Evolutionary conservation across 108 stramenopile genomes (phyloP).

Genomic region (Stephanodiscus minutulus): DNA sequence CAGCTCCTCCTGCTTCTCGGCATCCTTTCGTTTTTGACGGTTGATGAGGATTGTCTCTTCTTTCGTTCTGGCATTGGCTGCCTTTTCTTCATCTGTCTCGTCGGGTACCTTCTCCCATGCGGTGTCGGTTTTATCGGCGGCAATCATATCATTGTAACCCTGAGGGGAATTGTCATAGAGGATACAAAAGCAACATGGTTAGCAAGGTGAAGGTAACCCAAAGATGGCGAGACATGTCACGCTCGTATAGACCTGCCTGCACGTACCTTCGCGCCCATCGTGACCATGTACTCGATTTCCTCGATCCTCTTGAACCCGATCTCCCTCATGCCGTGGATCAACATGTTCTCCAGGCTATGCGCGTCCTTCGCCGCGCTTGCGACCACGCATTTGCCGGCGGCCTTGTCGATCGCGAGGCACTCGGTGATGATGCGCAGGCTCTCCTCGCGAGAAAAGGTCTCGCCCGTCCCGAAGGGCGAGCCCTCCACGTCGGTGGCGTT

Average conservation of each 20-base stretch:
- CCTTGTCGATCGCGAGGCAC: conserved; percentile 69
- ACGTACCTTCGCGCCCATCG: conserved; percentile 58
- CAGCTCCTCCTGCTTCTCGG: conserved; percentile 54
- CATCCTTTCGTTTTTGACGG: conserved; percentile 25
- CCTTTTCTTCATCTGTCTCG: conserved; percentile 43
- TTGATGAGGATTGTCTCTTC: conserved; percentile 20
- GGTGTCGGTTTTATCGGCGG: conserved; percentile 29
- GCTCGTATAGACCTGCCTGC: not conserved
- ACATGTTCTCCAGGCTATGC: conserved; percentile 57
- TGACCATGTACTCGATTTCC: conserved; percentile 86
- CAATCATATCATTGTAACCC: conserved; percentile 42
- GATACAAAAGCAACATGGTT: not conserved
- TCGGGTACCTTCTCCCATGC: conserved; percentile 45
- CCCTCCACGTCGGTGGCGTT: conserved; percentile 39
- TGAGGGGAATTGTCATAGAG: not conserved
- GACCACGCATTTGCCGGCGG: conserved; percentile 54
- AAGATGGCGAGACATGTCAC: not conserved
- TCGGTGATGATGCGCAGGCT: conserved; percentile 77
- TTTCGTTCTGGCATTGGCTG: conserved; percentile 25
- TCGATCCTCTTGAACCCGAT: conserved; percentile 74
- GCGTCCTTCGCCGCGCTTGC: conserved; percentile 48
- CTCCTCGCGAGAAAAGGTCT: conserved; percentile 75
- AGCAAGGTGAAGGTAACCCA: not conserved
- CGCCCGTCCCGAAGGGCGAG: conserved; percentile 41
- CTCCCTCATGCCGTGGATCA: conserved; percentile 77